These are phyloP conservation scores for Penicillium mononematosum DNA, from an alignment of 495 filamentous ascomycete species.

Conservation along the genomic window DNA sequence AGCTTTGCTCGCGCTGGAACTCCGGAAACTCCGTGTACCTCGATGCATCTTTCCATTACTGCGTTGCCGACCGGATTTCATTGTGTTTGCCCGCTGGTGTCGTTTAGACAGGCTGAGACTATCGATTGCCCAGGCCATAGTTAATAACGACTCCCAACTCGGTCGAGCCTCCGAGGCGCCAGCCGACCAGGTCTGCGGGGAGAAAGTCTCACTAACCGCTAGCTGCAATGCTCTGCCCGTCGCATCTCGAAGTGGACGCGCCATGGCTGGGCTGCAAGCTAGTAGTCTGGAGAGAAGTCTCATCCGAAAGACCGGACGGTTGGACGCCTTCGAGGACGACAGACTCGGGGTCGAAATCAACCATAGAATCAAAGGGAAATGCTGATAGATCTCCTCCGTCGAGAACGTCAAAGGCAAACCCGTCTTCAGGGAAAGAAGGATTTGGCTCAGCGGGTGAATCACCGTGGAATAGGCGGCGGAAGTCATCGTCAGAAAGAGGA, in stretches of 20 bases:
- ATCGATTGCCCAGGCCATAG: conserved; percentile 49
- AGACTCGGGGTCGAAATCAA: conserved; percentile 71
- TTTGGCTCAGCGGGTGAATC: conserved; percentile 67
- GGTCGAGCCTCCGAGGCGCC: conserved; percentile 35
- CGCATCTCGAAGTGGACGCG: conserved; percentile 89
- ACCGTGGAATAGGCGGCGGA: conserved; percentile 67
- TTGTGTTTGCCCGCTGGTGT: conserved; percentile 28
- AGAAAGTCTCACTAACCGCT: conserved; percentile 47
- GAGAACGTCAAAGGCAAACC: conserved; percentile 66
- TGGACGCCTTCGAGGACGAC: conserved; percentile 49
- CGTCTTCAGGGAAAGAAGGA: conserved; percentile 74
- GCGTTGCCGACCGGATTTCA: conserved; percentile 41
- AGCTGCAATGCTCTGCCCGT: conserved; percentile 82
- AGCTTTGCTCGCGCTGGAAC: conserved; percentile 36
- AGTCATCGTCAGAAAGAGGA: conserved; percentile 65
- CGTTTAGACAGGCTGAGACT: conserved; percentile 40
- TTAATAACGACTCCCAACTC: conserved; percentile 48
- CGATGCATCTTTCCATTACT: conserved; percentile 34
- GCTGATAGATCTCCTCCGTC: conserved; percentile 54
- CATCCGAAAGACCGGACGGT: conserved; percentile 55
- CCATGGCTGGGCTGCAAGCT: conserved; percentile 87
- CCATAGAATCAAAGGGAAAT: conserved; percentile 82
- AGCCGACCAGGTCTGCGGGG: conserved; percentile 32
- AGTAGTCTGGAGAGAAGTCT: conserved; percentile 56
- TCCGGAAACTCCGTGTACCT: conserved; percentile 44